These are phyloP conservation scores for Tricholoma saponaceum DNA, from an alignment of 768 basidiomycete species.

Conservation along the genomic window DNA sequence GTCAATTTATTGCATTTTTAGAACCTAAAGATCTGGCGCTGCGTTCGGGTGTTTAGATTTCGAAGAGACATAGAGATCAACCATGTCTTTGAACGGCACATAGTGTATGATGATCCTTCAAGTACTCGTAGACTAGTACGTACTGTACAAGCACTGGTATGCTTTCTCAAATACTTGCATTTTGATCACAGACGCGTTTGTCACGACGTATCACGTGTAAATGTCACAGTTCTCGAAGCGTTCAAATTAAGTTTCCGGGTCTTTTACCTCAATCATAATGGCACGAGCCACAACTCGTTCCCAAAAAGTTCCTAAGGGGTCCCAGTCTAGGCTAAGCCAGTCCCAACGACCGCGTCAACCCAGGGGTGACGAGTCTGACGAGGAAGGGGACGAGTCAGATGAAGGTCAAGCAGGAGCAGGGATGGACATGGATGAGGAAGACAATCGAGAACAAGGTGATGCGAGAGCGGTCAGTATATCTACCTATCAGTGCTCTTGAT, in stretches of 20 bases:
- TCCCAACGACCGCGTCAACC: slow-evolving; percentile 30
- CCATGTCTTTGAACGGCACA: too few species aligned
- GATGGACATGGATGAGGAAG: slow-evolving; percentile 29
- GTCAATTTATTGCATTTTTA: too few species aligned
- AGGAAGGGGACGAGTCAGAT: slow-evolving; percentile 29
- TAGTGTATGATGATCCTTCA: too few species aligned
- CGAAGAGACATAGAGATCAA: too few species aligned
- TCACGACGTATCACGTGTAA: not conserved
- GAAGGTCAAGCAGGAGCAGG: slow-evolving; percentile 30
- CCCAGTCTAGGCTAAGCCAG: slow-evolving; percentile 32
- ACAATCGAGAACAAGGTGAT: slow-evolving; percentile 18
- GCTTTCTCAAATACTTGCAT: too few species aligned
- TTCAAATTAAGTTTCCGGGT: too few species aligned
- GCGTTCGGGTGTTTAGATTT: too few species aligned
- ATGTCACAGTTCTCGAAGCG: not conserved
- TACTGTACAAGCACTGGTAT: too few species aligned
- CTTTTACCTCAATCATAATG: slow-evolving; percentile 24
- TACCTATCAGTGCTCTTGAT: not conserved
- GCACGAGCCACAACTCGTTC: slow-evolving; percentile 34
- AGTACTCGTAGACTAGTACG: too few species aligned
- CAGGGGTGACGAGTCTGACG: slow-evolving; percentile 29
- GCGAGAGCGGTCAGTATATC: slow-evolving; percentile 9
- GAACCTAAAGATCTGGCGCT: too few species aligned
- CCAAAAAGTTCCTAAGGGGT: slow-evolving; percentile 32
- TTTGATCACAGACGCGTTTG: not conserved